Conservation (phyloP, 495 filamentous ascomycete genomes). For the Penicillium paradoxum region DNA sequence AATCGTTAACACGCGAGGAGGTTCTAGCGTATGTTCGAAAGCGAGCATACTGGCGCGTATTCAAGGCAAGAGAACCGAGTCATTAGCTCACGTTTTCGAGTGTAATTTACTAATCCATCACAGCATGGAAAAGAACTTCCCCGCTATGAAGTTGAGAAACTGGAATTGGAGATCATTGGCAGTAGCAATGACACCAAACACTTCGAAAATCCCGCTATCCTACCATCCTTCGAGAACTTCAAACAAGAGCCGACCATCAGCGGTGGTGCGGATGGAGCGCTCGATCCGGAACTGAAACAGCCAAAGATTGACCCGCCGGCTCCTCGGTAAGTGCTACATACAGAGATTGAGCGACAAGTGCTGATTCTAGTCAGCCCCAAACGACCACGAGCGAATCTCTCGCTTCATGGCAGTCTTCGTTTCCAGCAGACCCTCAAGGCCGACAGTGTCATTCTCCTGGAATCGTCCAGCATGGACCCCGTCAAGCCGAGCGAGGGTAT, state of each 20-base stretch:
- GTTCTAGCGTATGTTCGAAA: conserved; percentile 1
- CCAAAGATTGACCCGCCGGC: neutral
- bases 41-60: conserved; percentile 8
- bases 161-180: conserved; percentile 9
- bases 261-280: conserved; percentile 6
- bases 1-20: neutral
- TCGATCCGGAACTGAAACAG: conserved; percentile 6
- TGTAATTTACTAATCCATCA: neutral
- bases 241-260: conserved; percentile 7
- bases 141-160: conserved; percentile 4
- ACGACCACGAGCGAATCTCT: conserved; percentile 3
- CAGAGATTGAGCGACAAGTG: neutral
- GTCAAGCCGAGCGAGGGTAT: neutral
- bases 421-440: conserved; percentile 5
- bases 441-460: conserved; percentile 10
- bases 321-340: neutral
- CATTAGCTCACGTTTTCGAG: no score
- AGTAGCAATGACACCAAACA: conserved; percentile 8
- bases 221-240: conserved; percentile 2
- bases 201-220: conserved; percentile 1
- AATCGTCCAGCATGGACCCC: neutral
- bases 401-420: neutral
- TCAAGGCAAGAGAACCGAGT: neutral
- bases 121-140: conserved; percentile 7
- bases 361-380: neutral